Conservation (phyloP, 2,329 filamentous ascomycete genomes). For the Dendrostoma leiphaemia region DNA sequence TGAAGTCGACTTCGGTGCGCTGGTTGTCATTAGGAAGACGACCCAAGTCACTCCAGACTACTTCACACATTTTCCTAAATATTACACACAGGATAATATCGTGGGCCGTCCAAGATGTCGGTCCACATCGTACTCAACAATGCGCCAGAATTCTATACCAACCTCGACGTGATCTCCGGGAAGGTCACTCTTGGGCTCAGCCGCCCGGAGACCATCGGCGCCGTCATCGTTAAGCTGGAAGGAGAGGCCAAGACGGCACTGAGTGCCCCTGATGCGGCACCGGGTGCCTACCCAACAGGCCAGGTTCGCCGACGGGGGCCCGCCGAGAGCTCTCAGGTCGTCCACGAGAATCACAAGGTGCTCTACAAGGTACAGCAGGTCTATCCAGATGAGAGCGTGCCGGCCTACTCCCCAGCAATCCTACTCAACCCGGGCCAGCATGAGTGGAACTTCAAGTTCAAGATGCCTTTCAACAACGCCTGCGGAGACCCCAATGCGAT, state of each 20-base stretch:
- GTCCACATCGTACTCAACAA: constrained; percentile 66
- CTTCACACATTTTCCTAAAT: too few species aligned
- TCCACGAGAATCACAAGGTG: constrained; percentile 67
- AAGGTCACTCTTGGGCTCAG: constrained; percentile 55
- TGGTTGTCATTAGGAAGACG: not conserved
- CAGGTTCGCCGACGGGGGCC: constrained; percentile 28
- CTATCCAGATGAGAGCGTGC: constrained; percentile 59
- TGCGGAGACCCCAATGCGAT: constrained; percentile 57
- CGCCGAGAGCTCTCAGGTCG: constrained; percentile 25
- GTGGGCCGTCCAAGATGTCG: constrained; percentile 64
- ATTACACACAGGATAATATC: too few species aligned
- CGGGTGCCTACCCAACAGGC: constrained; percentile 17
- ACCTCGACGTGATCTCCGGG: constrained; percentile 71
- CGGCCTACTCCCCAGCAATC: constrained; percentile 40
- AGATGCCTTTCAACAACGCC: constrained; percentile 73
- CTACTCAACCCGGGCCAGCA: constrained; percentile 67
- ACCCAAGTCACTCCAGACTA: too few species aligned
- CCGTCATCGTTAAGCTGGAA: constrained; percentile 79
- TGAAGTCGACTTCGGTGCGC: not conserved
- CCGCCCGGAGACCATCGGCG: constrained; percentile 68
- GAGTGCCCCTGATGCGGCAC: constrained; percentile 36
- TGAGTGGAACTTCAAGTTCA: constrained; percentile 76
- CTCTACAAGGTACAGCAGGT: constrained; percentile 72
- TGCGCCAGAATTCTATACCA: constrained; percentile 72
- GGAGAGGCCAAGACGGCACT: constrained; percentile 73